Base-by-base conservation (phyloP, 2,329 filamentous ascomycete genomes). In the Monosporascus sp. region DNA sequence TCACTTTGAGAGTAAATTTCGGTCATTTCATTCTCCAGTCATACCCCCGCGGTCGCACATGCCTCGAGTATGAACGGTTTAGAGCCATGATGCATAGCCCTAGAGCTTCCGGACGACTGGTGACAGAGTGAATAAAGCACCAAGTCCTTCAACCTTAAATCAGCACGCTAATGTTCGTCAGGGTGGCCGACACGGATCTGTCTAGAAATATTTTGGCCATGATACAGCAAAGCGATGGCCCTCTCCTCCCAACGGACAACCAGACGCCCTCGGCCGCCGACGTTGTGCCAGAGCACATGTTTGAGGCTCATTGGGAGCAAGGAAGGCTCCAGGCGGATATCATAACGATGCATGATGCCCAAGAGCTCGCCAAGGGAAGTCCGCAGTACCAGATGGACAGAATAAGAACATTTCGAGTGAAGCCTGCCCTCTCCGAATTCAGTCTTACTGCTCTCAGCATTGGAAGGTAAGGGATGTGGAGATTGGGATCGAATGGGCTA, bases 361-460 rank as follows among this genome's bases (percentile, higher is more conserved):
- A 50, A 5, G 35, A 38, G 6, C 26, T 22, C n/a, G 24, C n/a
- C 3, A 52, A 53, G n/a, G 48, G 48, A 17, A 20, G 20, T 3
- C 17, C 37, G 9, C 18, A 18, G 17, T 61, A 55, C 49, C 49
- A 49, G 1, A 24, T 61, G 8, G 48, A 46, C 7, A 52, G 51
- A 9, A 46, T 59, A n/a, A 62, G 44, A 31, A 49, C 55, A 5
- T 50, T 54, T 26, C 48, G 46, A n/a, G 22, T 48, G 6, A 43
- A 52, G 44, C 44, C 46, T 20, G 58, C 52, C 26, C 49, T 54
- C 15, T 28, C 63, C 5, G 57, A 58, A 22, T 55, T 64, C 22
- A 63, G 68, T 37, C 53, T 70, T 15, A 55, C 60, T 2, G 67
- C 60, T n/a, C 56, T 67, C 7, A 70, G 69, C 41, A 62, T 69